A percentile compares a stretch with the other conserved stretches of the same genome.
Conservation (phyloP, 176 grass and related monocot species). For the Oropetium thomaeum region DNA sequence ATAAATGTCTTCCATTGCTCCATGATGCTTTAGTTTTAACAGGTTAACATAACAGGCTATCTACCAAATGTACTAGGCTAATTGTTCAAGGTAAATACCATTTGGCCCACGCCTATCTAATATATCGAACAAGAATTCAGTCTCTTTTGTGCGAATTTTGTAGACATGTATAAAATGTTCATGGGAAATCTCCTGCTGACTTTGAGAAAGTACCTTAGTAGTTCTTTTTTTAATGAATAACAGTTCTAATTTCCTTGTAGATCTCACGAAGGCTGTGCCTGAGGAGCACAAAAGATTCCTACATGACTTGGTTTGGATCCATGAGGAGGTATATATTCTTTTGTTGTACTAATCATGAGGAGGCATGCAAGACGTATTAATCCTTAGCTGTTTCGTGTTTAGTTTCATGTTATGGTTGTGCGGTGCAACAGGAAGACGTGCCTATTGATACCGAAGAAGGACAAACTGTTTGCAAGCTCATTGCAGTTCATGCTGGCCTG, state of each 20-base stretch:
- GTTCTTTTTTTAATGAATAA: too few relatives aligned
- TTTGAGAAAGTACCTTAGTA: background rate
- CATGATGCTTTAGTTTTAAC: background rate
- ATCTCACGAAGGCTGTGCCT: conserved; percentile 67
- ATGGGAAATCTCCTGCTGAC: background rate
- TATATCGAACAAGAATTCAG: background rate
- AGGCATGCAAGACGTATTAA: background rate
- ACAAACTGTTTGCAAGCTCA: conserved; percentile 62
- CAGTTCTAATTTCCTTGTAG: conserved; percentile 39
- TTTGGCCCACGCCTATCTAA: background rate
- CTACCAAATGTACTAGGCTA: background rate
- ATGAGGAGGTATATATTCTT: conserved; percentile 66
- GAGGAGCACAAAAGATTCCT: conserved; percentile 84
- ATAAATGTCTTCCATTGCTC: background rate
- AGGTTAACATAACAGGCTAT: conserved; percentile 1
- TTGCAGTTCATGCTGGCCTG: conserved; percentile 88
- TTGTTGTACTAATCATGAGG: background rate
- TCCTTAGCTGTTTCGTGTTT: conserved; percentile 10
- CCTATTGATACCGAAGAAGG: conserved; percentile 59
- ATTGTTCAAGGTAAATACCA: background rate
- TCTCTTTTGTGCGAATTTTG: background rate
- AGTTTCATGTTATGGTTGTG: conserved; percentile 14
- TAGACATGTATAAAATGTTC: background rate
- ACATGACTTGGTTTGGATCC: conserved; percentile 74
- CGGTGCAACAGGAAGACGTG: conserved; percentile 60